Evolutionary conservation across 768 basidiomycete genomes (phyloP).

Genomic region (Hericium coralloides): DNA sequence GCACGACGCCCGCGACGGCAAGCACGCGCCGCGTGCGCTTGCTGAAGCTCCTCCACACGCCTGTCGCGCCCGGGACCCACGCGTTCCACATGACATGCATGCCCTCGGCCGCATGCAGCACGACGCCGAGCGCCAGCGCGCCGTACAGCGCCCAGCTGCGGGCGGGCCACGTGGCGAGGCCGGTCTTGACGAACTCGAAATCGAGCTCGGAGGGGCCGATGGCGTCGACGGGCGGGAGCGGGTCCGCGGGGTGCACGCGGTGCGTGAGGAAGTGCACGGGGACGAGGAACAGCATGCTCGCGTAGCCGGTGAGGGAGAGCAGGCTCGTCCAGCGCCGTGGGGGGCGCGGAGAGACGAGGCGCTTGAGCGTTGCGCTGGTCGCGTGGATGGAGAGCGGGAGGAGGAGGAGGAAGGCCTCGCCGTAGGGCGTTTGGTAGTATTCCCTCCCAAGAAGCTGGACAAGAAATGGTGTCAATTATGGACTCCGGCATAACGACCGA

Average conservation of each 20-base stretch:
- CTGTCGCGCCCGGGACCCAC: conserved; percentile 28
- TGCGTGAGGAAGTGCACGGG: conserved; percentile 66
- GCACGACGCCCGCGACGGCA: conserved; percentile 33
- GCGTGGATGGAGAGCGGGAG: conserved; percentile 60
- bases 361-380: conserved; percentile 47
- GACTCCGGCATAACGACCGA: too few species aligned
- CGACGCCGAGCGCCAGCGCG: conserved; percentile 46
- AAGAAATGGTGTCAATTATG: background rate
- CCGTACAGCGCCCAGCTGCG: conserved; percentile 55
- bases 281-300: conserved; percentile 44
- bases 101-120: conserved; percentile 60
- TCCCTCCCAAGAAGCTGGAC: conserved; percentile 70
- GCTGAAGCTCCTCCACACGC: conserved; percentile 18
- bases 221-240: conserved; percentile 38
- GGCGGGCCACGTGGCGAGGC: conserved; percentile 51
- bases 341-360: conserved; percentile 37
- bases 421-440: conserved; percentile 70
- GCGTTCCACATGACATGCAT: conserved; percentile 40
- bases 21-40: conserved; percentile 24
- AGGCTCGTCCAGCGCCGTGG: conserved; percentile 29
- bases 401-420: conserved; percentile 61
- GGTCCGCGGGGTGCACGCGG: conserved; percentile 43
- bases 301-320: conserved; percentile 58
- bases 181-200: conserved; percentile 76
- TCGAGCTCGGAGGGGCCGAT: conserved; percentile 73